These are phyloP conservation scores for Penicillium paxilli DNA, from an alignment of 495 filamentous ascomycete genomes.

Conservation along the genomic window DNA sequence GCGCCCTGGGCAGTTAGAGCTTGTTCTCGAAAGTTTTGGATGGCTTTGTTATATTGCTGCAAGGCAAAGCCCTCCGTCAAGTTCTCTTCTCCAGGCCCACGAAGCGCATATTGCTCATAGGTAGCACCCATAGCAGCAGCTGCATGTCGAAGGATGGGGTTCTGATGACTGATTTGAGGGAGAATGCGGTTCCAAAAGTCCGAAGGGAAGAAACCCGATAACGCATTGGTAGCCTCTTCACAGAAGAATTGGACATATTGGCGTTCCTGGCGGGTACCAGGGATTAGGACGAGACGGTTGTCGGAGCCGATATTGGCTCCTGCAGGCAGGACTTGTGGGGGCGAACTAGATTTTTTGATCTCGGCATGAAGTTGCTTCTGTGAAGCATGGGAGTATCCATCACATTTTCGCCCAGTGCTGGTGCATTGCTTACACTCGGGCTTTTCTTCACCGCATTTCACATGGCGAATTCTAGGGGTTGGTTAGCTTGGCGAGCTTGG, in stretches of 20 bases:
- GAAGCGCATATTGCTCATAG: conserved; percentile 47
- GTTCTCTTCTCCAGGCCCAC: neutral
- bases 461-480: conserved; percentile 45
- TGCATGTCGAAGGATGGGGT: conserved; percentile 62
- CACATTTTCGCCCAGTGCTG: conserved; percentile 51
- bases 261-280: conserved; percentile 22
- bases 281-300: conserved; percentile 11
- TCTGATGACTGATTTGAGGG: conserved; percentile 56
- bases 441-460: conserved; percentile 52
- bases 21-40: conserved; percentile 33
- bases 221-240: conserved; percentile 9
- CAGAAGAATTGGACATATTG: conserved; percentile 26
- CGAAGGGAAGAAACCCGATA: conserved; percentile 63
- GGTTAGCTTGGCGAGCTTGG: neutral
- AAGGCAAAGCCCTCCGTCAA: conserved; percentile 36
- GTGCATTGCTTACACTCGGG: conserved; percentile 47
- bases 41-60: conserved; percentile 57
- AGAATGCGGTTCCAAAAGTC: conserved; percentile 57
- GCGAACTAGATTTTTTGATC: neutral
- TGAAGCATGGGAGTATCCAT: conserved; percentile 15
- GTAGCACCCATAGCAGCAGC: conserved; percentile 63
- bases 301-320: conserved; percentile 1
- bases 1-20: neutral
- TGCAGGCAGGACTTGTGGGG: neutral
- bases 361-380: conserved; percentile 8